Base-by-base conservation (phyloP, 208 protist species). In the Plasmodiophora brassicae region DNA sequence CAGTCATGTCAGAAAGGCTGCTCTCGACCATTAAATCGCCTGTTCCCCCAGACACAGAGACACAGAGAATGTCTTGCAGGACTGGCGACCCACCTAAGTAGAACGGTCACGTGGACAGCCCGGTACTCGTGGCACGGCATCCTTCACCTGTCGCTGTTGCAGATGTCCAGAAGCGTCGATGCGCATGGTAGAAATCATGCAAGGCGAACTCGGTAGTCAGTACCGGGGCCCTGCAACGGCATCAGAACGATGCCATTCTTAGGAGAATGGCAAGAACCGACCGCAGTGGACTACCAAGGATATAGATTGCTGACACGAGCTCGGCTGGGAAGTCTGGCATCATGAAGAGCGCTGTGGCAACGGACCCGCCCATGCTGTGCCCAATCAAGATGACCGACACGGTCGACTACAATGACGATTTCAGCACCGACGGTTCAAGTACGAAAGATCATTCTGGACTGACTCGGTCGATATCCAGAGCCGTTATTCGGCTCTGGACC, bases 121-220 rank as follows among this genome's bases (percentile, higher is more conserved):
- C 5, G n/a, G 5, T 32, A 78, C n/a, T 38, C 20, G 32, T 14
- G 10, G 32, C n/a, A n/a, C 14, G 41, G 65, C 5, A 5, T 78
- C 41, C 65, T 78, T n/a, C 65, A 78, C n/a, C n/a, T n/a, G n/a
- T n/a, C n/a, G n/a, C n/a, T n/a, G n/a, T n/a, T n/a, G n/a, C n/a
- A n/a, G n/a, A 78, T 44, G 20, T 78, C 65, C 65, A 78, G n/a
- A 78, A 78, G 41, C n/a, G 65, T 5, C 65, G 65, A 36, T 78
- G 65, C 10, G 10, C 41, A 5, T 78, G 14, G 65, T 78, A 78
- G 41, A 78, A 78, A 78, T 78, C 65, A 32, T 78, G 65, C n/a
- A 78, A 78, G n/a, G 65, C 65, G 65, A 78, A 78, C n/a, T 78
- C 65, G 32, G 65, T 78, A 38, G 65, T 78, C 14, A 78, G n/a